Conservation (phyloP, 2,329 filamentous ascomycete genomes). For the Atkinsonella hypoxylon region DNA sequence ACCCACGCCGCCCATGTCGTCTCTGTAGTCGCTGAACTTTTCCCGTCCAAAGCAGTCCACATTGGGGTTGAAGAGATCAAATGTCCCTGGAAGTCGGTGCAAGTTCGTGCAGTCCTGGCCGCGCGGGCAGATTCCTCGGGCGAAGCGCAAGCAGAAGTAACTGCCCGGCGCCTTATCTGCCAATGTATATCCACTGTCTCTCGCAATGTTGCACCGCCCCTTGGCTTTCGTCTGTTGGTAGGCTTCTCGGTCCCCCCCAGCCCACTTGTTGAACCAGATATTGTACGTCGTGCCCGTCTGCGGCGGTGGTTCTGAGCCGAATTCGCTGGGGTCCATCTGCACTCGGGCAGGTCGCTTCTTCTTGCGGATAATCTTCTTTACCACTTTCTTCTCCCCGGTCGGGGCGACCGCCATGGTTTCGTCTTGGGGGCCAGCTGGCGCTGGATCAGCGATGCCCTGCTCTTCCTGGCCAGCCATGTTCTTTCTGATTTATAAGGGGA, state of each 20-base stretch:
- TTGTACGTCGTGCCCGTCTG: constrained; percentile 96
- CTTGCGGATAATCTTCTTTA: constrained; percentile 85
- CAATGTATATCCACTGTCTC: constrained; percentile 66
- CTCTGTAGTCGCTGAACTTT: constrained; percentile 84
- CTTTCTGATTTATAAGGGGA: background rate
- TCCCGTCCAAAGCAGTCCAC: constrained; percentile 85
- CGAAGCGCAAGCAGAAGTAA: constrained; percentile 90
- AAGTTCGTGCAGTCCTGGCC: constrained; percentile 91
- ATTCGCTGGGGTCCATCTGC: constrained; percentile 75
- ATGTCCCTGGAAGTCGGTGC: constrained; percentile 73
- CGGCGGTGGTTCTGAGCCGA: constrained; percentile 74
- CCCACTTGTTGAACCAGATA: constrained; percentile 91
- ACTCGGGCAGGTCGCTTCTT: constrained; percentile 82
- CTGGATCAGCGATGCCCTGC: constrained; percentile 12
- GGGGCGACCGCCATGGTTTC: constrained; percentile 23
- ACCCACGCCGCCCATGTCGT: constrained; percentile 96
- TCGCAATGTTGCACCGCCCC: constrained; percentile 75
- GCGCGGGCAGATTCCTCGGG: constrained; percentile 68
- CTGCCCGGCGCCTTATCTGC: constrained; percentile 66
- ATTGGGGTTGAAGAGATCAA: constrained; percentile 87
- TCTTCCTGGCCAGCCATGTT: constrained; percentile 22
- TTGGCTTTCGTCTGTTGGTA: constrained; percentile 78
- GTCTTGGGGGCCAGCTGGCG: constrained; percentile 1
- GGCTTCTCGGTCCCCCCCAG: constrained; percentile 86
- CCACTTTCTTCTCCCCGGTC: constrained; percentile 41